Base-by-base conservation (phyloP, 148 eudicot species). In the Pouteria glomerata region DNA sequence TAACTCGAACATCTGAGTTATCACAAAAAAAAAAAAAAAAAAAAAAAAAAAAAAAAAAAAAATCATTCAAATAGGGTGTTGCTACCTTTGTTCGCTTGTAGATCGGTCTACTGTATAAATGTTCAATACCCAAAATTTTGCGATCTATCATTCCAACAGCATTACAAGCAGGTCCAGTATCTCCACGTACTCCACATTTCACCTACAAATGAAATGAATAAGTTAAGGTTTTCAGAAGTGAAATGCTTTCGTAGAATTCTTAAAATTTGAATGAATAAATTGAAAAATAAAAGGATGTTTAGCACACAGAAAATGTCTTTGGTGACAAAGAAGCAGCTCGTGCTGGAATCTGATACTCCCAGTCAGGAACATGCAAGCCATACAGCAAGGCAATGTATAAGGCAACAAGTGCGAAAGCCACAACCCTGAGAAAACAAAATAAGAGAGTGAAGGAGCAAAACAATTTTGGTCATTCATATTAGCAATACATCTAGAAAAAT, bases 71-170 rank as follows among this genome's bases (percentile, higher is more conserved):
- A 72, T 48, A 35, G 66, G 61, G 44, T n/a, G n/a, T n/a, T n/a
- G 62, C 23, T 83, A 90, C 98, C 98, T 90, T 81, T 69, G 88
- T 67, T 63, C 88, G 87, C 68, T 83, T 74, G 52, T 81, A 93
- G 52, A 76, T 79, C 58, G 98, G 97, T 73, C 84, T 88, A 63
- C 63, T 48, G 67, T 90, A 90, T 11, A 93, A 83, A 83, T 90
- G 98, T 76, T 86, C 41, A 30, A 82, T 67, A 68, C 98, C 97
- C 70, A 90, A 82, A 76, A 93, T 69, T 73, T 72, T 71, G 2
- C 97, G 92, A 78, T 93, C 98, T 68, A 93, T 85, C 88, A 87
- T 79, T 72, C 89, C 98, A 68, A 87, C 98, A 76, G 98, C 80
- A 73, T 90, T 93, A 74, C 98, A 93, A 26, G 89, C 96, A 73